Evolutionary conservation across 2,329 filamentous ascomycete species (phyloP).

Genomic region (Cadophora gregata): DNA sequence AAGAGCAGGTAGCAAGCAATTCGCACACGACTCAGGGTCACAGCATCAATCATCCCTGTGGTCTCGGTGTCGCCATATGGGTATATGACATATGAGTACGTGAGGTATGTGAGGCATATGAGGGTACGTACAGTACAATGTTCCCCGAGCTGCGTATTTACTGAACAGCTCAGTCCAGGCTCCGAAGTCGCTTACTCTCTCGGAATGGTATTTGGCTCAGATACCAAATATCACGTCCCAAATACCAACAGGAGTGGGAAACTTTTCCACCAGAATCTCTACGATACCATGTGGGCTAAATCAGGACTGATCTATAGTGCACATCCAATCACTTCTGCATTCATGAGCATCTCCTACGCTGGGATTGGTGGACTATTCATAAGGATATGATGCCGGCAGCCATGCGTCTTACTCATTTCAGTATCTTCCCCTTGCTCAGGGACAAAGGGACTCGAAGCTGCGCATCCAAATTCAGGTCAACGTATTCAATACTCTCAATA

Average conservation of each 20-base stretch:
- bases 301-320: neutral
- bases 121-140: constrained; percentile 1
- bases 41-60: constrained; percentile 10
- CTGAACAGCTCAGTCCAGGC: constrained; percentile 13
- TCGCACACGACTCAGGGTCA: neutral
- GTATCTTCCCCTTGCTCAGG: neutral
- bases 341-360: neutral
- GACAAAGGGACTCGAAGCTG: neutral
- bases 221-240: too few relatives aligned
- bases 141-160: constrained; percentile 6
- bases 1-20: constrained; percentile 14
- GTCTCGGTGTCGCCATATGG: neutral
- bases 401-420: neutral
- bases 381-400: neutral
- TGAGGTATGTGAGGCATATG: too few relatives aligned
- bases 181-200: constrained; percentile 15
- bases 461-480: neutral
- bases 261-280: neutral
- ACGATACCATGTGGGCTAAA: neutral
- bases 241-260: neutral
- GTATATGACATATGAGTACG: too few relatives aligned
- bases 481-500: neutral
- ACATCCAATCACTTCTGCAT: neutral
- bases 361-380: neutral
- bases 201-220: neutral